A percentile compares a stretch with the other conserved stretches of the same genome.
Conservation (phyloP, 2,329 filamentous ascomycete genomes). For the Drechslerella stenobrocha region DNA sequence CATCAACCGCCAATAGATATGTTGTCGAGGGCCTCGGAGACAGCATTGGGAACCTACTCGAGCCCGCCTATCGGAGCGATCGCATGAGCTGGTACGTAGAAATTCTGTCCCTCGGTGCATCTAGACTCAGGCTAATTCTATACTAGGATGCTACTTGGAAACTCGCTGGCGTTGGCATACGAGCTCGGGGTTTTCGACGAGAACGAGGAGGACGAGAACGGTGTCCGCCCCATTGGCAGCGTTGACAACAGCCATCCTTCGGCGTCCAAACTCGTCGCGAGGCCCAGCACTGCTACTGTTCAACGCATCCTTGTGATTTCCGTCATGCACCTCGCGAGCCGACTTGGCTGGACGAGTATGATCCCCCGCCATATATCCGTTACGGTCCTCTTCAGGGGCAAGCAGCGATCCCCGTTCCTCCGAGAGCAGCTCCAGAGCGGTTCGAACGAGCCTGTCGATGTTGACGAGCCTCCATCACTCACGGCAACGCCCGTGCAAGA, state of each 20-base stretch:
- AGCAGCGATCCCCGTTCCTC: constrained; percentile 42
- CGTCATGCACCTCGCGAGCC: constrained; percentile 87
- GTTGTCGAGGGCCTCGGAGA: constrained; percentile 61
- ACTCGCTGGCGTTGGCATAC: constrained; percentile 83
- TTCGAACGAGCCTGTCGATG: constrained; percentile 33
- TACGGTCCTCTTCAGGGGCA: constrained; percentile 47
- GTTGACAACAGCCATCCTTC: constrained; percentile 41
- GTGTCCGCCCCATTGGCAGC: constrained; percentile 29
- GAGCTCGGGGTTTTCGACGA: constrained; percentile 95
- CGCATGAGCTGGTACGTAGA: constrained; percentile 42
- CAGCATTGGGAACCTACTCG: constrained; percentile 91
- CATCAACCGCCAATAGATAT: constrained; percentile 61
- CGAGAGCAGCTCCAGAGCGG: constrained; percentile 45
- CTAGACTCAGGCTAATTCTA: constrained; percentile 67
- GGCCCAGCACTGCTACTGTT: constrained; percentile 38
- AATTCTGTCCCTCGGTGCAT: background rate
- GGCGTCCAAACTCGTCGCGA: constrained; percentile 40
- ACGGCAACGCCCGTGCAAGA: constrained; percentile 43
- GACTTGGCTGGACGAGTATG: constrained; percentile 91
- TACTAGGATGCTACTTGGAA: constrained; percentile 97
- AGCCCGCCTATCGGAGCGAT: constrained; percentile 82
- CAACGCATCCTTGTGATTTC: constrained; percentile 75
- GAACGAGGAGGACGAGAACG: constrained; percentile 70
- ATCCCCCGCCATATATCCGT: constrained; percentile 62
- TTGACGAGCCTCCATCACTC: constrained; percentile 38